These are phyloP conservation scores for Zelopaecilomyces penicillatus DNA, from an alignment of 2,329 filamentous ascomycete genomes.

Conservation along the genomic window DNA sequence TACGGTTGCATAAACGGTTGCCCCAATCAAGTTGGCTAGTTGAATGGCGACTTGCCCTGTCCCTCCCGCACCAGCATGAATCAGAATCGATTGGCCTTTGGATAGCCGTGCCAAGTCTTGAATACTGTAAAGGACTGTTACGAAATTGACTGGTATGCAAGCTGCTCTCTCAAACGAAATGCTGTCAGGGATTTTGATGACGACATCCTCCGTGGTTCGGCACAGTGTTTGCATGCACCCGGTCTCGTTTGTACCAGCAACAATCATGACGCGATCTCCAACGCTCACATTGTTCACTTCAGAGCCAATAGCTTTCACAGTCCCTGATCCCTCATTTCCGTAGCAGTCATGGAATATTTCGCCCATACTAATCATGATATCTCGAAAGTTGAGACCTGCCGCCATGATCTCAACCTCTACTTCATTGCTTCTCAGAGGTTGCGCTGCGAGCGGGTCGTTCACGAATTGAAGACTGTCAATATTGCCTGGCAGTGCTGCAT, in stretches of 20 bases:
- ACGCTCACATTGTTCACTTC: not conserved
- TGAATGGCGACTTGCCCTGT: constrained; percentile 14
- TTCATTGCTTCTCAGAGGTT: too few species aligned
- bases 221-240: too few species aligned
- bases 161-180: not conserved
- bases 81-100: constrained; percentile 14
- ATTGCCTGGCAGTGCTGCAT: too few species aligned
- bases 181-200: constrained; percentile 1
- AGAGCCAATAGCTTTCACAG: not conserved
- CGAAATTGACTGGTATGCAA: constrained; percentile 4
- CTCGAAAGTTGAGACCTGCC: constrained; percentile 4
- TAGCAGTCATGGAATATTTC: constrained; percentile 1
- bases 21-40: constrained; percentile 9
- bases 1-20: constrained; percentile 22
- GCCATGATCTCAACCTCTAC: not conserved
- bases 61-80: constrained; percentile 15
- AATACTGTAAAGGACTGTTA: constrained; percentile 11
- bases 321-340: constrained; percentile 5
- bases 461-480: too few species aligned
- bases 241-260: too few species aligned
- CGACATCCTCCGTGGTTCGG: constrained; percentile 5
- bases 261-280: constrained; percentile 6
- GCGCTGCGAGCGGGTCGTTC: too few species aligned
- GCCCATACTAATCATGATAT: constrained; percentile 5
- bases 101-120: constrained; percentile 17